Percentiles rank a stretch among this genome's conserved stretches.
These are phyloP conservation scores for Pseudogymnoascus sp. DNA, from an alignment of 2,329 filamentous ascomycete species.

Conservation along the genomic window DNA sequence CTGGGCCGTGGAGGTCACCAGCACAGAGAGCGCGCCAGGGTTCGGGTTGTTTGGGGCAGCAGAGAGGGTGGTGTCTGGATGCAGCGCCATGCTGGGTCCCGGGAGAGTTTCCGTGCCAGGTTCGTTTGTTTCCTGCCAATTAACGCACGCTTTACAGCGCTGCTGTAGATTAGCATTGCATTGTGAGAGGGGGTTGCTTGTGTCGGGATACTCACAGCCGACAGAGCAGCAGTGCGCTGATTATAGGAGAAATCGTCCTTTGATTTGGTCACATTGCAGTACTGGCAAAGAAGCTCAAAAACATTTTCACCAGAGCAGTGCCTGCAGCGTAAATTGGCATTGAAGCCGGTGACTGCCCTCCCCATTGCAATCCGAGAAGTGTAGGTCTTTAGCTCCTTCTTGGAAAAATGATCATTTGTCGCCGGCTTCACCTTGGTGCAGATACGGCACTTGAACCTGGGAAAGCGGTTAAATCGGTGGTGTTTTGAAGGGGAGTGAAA, in stretches of 20 bases:
- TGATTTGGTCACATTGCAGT: slow-evolving; percentile 40
- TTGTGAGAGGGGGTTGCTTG: not conserved
- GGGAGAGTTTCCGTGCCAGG: slow-evolving; percentile 15
- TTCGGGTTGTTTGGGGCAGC: not conserved
- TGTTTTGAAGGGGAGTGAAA: not conserved
- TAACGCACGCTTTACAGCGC: slow-evolving; percentile 33
- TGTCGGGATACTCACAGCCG: slow-evolving; percentile 28
- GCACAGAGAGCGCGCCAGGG: not conserved
- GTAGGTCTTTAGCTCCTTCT: slow-evolving; percentile 36
- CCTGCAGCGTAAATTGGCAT: slow-evolving; percentile 32
- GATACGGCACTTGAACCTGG: slow-evolving; percentile 39
- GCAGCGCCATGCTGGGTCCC: slow-evolving; percentile 17
- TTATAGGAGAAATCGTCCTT: slow-evolving; percentile 43
- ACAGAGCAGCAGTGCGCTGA: slow-evolving; percentile 36
- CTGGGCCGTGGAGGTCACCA: not conserved
- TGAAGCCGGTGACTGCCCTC: slow-evolving; percentile 16
- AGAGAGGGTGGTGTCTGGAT: not conserved
- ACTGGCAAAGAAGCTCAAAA: slow-evolving; percentile 40
- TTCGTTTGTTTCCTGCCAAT: slow-evolving; percentile 20
- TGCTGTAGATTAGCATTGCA: slow-evolving; percentile 20
- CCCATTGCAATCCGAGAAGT: slow-evolving; percentile 16
- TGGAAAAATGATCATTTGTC: slow-evolving; percentile 33
- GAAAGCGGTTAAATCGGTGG: slow-evolving; percentile 7
- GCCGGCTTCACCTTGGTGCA: slow-evolving; percentile 36
- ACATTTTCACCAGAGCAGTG: slow-evolving; percentile 36